Conservation (phyloP, 1,284 basidiomycete genomes). For the Rhodotorula mucilaginosa region DNA sequence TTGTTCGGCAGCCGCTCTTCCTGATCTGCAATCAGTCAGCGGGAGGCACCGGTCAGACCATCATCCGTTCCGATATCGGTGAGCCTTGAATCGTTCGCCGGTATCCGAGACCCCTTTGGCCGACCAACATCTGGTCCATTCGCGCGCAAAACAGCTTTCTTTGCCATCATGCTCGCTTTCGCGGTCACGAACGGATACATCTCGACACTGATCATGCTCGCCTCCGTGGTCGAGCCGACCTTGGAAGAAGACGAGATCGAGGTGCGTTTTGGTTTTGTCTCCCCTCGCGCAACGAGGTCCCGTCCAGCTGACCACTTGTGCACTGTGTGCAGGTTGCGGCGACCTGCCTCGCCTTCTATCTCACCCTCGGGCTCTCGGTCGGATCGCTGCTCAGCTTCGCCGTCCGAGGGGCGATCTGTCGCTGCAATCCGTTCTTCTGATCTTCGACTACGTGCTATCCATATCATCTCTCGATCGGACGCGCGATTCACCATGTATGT, state of each 20-base stretch:
- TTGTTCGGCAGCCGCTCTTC: constrained; percentile 41
- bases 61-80: constrained; percentile 44
- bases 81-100: not conserved
- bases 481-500: not conserved
- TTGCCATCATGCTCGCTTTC: constrained; percentile 43
- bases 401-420: constrained; percentile 34
- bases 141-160: constrained; percentile 26
- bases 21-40: constrained; percentile 43
- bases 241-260: constrained; percentile 45
- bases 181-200: constrained; percentile 45
- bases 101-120: not conserved
- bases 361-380: constrained; percentile 38
- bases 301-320: too few relatives aligned
- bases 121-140: not conserved
- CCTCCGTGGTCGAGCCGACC: constrained; percentile 39
- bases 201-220: constrained; percentile 45
- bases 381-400: constrained; percentile 41
- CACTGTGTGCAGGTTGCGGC: constrained; percentile 33
- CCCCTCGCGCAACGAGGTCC: not conserved
- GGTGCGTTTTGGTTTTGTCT: constrained; percentile 14
- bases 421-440: constrained; percentile 32
- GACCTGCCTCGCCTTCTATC: constrained; percentile 42
- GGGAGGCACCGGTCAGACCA: constrained; percentile 12
- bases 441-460: not conserved
- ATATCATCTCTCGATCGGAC: not conserved